Evolutionary conservation across 768 basidiomycete species (phyloP), one percentile per base, ranked within the genome.

Genomic region (Tulasnella sp.): DNA sequence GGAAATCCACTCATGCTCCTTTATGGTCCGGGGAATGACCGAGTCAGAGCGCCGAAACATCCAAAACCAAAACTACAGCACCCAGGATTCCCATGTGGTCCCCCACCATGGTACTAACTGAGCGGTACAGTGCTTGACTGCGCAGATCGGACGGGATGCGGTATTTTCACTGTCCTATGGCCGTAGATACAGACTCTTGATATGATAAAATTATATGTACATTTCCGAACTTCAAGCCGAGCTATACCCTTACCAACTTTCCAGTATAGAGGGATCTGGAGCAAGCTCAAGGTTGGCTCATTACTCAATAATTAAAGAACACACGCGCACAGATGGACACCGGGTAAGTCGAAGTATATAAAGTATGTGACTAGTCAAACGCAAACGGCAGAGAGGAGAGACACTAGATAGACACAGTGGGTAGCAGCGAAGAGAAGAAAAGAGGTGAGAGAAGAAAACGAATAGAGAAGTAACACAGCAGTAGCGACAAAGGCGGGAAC

Each of bases 371-470:
- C 27, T 34, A 72, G 71, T 39, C 68, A 71, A 72, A 52, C 21
- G 52, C 52, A 52, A 52, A 52, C 48, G 21, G 52, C 52, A n/a
- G 52, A 52, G 52, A 52, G 52, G 52, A 52, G 52, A 52, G 71
- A 72, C 71, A 72, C 71, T 72, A 72, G 71, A 72, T 72, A 42
- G 71, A 72, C 71, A 72, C 71, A 72, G 71, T 72, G 71, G 71
- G 71, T 36, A 72, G 71, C 71, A 72, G 71, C 36, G 71, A 42
- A 72, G 40, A 36, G 71, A 40, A 71, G 71, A n/a, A 71, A 42
- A 72, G 14, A 34, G 71, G 71, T 72, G n/a, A 72, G 71, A 72
- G n/a, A 19, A 19, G 34, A 72, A n/a, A 72, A 42, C 52, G 52
- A 52, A 52, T 52, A 52, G 52, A 52, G 52, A 52, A 52, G 52